Evolutionary conservation across 2,329 filamentous ascomycete genomes (phyloP), one percentile per base, ranked within the genome.

Genomic region (Neopestalotiopsis sp.): DNA sequence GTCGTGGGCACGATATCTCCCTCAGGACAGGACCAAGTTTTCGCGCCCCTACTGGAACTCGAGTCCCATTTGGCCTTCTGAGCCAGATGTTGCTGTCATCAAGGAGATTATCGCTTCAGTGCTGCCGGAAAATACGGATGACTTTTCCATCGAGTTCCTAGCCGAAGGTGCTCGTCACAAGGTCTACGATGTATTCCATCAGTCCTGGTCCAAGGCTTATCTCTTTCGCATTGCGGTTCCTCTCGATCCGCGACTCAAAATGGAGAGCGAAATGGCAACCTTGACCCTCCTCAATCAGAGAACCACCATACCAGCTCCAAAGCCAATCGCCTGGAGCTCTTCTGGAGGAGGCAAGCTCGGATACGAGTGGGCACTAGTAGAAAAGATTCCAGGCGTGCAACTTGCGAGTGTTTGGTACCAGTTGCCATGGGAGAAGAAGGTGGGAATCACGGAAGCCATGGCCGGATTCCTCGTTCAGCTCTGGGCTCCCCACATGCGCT

Each of bases 211-310:
- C 57, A 61, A 6, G 57, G 13, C 57, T 10, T 53, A 65, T 53
- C 17, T 65, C 45, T 65, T 65, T 14, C 63, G 63, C 63, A 30
- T 65, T n/a, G 63, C 63, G 20, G 4, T 65, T 65, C n/a, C 63
- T 14, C 12, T 65, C n/a, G 63, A 65, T 38, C 63, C 63, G 63
- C 63, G 30, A 20, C 45, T 65, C 42, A 65, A 65, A 28, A 20
- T 56, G 38, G 63, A 65, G 63, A 65, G 63, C 24, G 63, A 65
- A 65, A 65, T 65, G 45, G 63, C 63, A n/a, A 65, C 40, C 17
- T 38, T 65, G 17, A 10, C 6, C 20, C 30, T 61, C 20, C 24
- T 65, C 38, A 17, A 28, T 28, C 38, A 65, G 30, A 38, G 20
- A 14, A 65, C 63, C 17, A 56, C n/a, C 14, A 65, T 65, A 12